Base-by-base conservation (phyloP, 2,329 filamentous ascomycete genomes). In the Leptographium lundbergii region DNA sequence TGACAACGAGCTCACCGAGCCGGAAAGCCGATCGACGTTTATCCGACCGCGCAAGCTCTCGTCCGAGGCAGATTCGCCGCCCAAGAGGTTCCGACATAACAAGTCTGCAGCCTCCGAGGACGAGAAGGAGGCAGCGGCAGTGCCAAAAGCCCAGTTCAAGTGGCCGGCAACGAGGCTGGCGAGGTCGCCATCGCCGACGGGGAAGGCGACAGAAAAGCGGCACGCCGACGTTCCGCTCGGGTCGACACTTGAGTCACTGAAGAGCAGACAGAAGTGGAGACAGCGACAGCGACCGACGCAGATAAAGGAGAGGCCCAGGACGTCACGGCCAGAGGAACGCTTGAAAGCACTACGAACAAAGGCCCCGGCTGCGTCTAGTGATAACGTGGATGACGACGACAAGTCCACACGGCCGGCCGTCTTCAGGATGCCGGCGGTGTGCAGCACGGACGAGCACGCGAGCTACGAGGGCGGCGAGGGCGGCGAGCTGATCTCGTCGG, bases 141-240 rank as follows among this genome's bases (percentile, higher is more conserved):
- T 4, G 10, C 5, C 24, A 13, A 59, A 55, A 34, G 50, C 58
- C 0, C 58, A 56, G 42, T 61, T 63, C 42, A 60, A 61, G 52
- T 48, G 24, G 51, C 50, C 50, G n/a, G 14, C 3, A 27, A 51
- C 7, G 5, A 29, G 25, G 13, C 47, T 50, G 4, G 47, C 22
- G 22, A 50, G 24, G 24, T 11, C 47, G 13, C 22, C 47, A 17
- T 5, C 29, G 29, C 48, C n/a, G 11, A 27, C 14, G 4, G 39
- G 42, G 24, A 57, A 39, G 22, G 29, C 19, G 17, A 34, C 13
- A 22, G 27, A 42, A 29, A 48, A 27, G n/a, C 14, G 24, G 6
- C 6, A 45, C 17, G 25, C 29, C n/a, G 22, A 5, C 10, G n/a
- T 27, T 5, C 34, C 34, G 10, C 27, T 42, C 6, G 59, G 54